Conservation (phyloP, 2,329 filamentous ascomycete genomes). For the Aschersonia sp. region DNA sequence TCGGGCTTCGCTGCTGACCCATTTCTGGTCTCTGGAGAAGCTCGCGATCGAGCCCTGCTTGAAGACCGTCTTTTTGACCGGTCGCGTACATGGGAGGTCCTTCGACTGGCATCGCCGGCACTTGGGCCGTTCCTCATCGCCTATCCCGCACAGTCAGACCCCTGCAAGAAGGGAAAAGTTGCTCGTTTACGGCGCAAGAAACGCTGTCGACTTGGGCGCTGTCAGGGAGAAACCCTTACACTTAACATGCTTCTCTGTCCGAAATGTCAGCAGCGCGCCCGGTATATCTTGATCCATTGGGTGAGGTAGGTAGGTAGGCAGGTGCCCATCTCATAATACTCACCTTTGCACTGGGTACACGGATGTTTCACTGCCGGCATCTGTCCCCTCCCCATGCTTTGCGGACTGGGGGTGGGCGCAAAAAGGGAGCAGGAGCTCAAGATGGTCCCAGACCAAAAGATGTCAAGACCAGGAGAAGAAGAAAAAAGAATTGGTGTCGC, state of each 20-base stretch:
- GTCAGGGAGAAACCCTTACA: slow-evolving; percentile 10
- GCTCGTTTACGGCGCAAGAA: too few relatives aligned
- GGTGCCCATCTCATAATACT: background rate
- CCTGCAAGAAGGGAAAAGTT: background rate
- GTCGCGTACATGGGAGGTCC: slow-evolving; percentile 17
- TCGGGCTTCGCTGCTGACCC: slow-evolving; percentile 19
- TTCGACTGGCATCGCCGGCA: slow-evolving; percentile 20
- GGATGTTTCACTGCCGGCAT: slow-evolving; percentile 20
- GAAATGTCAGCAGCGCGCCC: slow-evolving; percentile 4
- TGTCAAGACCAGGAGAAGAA: background rate
- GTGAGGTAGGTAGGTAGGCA: background rate
- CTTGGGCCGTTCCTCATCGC: slow-evolving; percentile 21
- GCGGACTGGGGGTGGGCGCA: background rate
- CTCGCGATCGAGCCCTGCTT: slow-evolving; percentile 17
- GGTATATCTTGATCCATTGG: background rate
- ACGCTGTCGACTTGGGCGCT: background rate
- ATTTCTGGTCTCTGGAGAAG: slow-evolving; percentile 20
- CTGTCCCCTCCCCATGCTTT: slow-evolving; percentile 1
- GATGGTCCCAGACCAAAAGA: background rate
- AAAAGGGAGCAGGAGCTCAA: background rate
- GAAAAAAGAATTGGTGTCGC: too few relatives aligned
- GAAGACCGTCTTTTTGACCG: slow-evolving; percentile 20
- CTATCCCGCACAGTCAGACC: slow-evolving; percentile 8
- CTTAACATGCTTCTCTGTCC: slow-evolving; percentile 19
- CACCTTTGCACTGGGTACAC: slow-evolving; percentile 21